Percentiles rank a stretch among this genome's conserved stretches.
phyloP scores from a whole-genome alignment of 2,329 filamentous ascomycete species.

The Trichoderma sp. region DNA sequence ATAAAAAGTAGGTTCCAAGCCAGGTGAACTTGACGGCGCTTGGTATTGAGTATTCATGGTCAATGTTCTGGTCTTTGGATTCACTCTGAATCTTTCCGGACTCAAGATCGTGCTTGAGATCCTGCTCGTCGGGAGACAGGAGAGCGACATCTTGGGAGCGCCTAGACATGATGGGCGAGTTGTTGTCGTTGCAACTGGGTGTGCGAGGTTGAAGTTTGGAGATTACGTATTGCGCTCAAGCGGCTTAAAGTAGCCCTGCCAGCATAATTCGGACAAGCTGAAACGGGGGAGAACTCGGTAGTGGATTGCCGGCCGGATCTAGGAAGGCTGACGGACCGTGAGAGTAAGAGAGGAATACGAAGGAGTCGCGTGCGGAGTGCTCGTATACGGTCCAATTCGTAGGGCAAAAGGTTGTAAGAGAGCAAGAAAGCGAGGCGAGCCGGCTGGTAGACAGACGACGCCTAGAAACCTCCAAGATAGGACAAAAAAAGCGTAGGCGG shows the following conservation, averaged over 20 bases:
- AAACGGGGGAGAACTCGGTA: not conserved
- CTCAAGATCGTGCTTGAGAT: slow-evolving; percentile 30
- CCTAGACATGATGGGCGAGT: slow-evolving; percentile 31
- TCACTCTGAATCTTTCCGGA: slow-evolving; percentile 27
- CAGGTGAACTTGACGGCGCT: slow-evolving; percentile 48
- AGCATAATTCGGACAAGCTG: slow-evolving; percentile 4
- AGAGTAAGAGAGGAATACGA: slow-evolving; percentile 4
- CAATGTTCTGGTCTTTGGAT: slow-evolving; percentile 36
- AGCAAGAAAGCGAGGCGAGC: not conserved
- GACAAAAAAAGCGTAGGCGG: not conserved
- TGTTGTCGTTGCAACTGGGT: not conserved
- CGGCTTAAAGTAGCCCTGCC: not conserved
- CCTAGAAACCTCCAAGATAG: not conserved
- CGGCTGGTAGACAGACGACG: not conserved
- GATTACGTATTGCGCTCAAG: not conserved
- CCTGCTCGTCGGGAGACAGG: slow-evolving; percentile 33
- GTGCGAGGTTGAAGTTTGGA: not conserved
- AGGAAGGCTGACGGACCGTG: not conserved
- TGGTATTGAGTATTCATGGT: slow-evolving; percentile 45
- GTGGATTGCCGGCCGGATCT: not conserved
- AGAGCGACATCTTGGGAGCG: slow-evolving; percentile 31
- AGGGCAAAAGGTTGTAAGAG: not conserved
- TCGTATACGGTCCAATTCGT: not conserved
- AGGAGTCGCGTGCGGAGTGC: not conserved
- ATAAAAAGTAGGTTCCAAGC: slow-evolving; percentile 52